Base-by-base conservation (phyloP, 352 stramenopile genomes). In the Thalassiosira exigua region DNA sequence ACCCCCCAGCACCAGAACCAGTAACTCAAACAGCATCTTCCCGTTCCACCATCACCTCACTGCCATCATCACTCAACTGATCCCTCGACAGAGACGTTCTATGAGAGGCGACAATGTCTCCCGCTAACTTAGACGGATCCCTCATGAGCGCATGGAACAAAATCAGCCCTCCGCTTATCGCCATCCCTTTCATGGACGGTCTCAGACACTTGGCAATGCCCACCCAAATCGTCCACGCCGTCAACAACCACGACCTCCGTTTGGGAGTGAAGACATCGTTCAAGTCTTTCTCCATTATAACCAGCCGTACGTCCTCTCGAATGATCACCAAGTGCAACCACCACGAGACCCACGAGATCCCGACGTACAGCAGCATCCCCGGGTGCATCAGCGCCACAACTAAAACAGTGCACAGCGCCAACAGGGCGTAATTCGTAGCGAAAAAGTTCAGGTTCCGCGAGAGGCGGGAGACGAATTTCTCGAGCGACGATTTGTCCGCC, bases 371-470 rank as follows among this genome's bases (percentile, higher is more conserved):
- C 0, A 94, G 36, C 85, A 92, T 94, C 29, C 74, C 70, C 1
- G 85, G 85, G 77, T 94, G 89, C 78, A 92, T 86, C 30, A 94
- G 74, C 11, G 81, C 85, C 39, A 92, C 82, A 4, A 94, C 81
- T n/a, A 91, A 29, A n/a, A 85, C 69, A 9, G 88, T 88, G 53
- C 84, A 84, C 7, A 73, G 21, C 17, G 76, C 69, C 22, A 91
- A 48, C 9, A 94, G 56, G 24, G 80, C 81, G 75, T 94, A 94
- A 57, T 94, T 94, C 17, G 89, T 91, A 9, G 91, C 58, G 67
- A 94, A 94, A 56, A 85, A 92, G 11, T 77, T 76, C 44, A 92
- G 69, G 71, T 94, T 94, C 3, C 91, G 67, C 11, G 65, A 78
- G 0, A 94, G 27, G 17, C 89, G 78, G 44, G 79, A 87, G 26